Conservation (phyloP, 805 yeast species). For the Saccharomycopsis selenospora region DNA sequence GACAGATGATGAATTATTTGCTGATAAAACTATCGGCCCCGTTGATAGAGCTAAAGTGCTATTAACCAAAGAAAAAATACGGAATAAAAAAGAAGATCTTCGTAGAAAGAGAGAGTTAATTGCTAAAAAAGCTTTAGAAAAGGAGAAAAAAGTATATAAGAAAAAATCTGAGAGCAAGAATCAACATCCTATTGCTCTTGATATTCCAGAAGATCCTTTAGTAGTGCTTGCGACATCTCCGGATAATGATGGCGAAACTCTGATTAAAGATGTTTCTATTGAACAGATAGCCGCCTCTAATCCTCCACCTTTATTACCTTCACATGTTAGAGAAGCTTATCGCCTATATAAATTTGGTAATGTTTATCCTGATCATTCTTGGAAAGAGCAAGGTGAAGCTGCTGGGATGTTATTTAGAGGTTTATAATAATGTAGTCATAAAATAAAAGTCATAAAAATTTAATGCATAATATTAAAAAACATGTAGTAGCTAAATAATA, state of each 20-base stretch:
- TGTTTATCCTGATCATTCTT: constrained; percentile 14
- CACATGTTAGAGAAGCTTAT: constrained; percentile 20
- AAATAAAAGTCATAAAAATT: no score
- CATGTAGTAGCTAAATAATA: no score
- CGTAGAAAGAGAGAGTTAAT: not conserved
- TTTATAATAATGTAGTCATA: no score
- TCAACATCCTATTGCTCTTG: no score
- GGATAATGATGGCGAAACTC: no score
- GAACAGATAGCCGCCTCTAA: not conserved
- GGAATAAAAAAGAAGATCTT: not conserved
- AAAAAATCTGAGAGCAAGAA: constrained; percentile 6
- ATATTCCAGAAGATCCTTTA: no score
- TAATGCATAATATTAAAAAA: no score
- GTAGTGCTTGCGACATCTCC: no score
- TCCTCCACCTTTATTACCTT: constrained; percentile 16
- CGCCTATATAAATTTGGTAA: constrained; percentile 17
- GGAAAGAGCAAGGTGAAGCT: constrained; percentile 19
- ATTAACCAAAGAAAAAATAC: not conserved
- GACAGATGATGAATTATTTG: not conserved
- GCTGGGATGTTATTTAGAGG: constrained; percentile 18
- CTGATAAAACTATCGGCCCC: not conserved
- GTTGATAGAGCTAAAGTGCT: not conserved
- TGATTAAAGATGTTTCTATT: not conserved
- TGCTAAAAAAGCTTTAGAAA: constrained; percentile 1
- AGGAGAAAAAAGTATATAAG: constrained; percentile 19